A percentile compares a stretch with the other conserved stretches of the same genome.
Conservation (phyloP, 257 asterid genomes). For the Misopates orontium region DNA sequence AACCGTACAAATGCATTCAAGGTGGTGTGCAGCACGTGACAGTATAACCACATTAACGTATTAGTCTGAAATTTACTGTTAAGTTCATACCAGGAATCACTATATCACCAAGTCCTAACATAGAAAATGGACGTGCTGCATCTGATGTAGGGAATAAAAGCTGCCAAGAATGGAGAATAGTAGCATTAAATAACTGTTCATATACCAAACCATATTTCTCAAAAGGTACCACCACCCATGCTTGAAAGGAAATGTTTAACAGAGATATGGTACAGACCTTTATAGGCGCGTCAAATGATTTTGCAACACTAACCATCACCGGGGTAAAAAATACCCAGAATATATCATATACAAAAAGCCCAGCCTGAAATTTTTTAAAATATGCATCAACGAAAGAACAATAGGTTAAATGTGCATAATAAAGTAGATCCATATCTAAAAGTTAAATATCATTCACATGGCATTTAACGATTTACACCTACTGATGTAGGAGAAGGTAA, state of each 20-base stretch:
- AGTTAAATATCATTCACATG: too few species aligned
- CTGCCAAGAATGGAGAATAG: slow-evolving; percentile 43
- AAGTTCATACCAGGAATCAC: slow-evolving; percentile 83
- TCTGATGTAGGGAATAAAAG: slow-evolving; percentile 93
- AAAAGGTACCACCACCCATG: slow-evolving; percentile 6
- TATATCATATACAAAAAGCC: slow-evolving; percentile 87
- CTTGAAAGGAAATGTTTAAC: background rate
- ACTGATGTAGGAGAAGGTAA: too few species aligned
- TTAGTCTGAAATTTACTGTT: background rate
- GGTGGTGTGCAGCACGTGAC: too few species aligned
- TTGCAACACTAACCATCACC: slow-evolving; percentile 97
- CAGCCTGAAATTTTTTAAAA: slow-evolving; percentile 56
- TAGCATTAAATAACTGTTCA: slow-evolving; percentile 15
- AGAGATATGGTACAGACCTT: slow-evolving; percentile 50
- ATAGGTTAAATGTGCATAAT: background rate
- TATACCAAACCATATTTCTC: background rate
- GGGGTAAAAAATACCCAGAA: slow-evolving; percentile 99
- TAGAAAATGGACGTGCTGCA: slow-evolving; percentile 86
- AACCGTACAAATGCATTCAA: background rate
- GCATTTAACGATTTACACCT: too few species aligned
- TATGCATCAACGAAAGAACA: slow-evolving; percentile 5
- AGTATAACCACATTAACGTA: background rate
- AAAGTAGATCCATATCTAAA: background rate
- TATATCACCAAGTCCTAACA: slow-evolving; percentile 98
- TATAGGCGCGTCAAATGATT: slow-evolving; percentile 95